phyloP scores from a whole-genome alignment of 495 filamentous ascomycete species.

The Amphirosellinia nigrospora region DNA sequence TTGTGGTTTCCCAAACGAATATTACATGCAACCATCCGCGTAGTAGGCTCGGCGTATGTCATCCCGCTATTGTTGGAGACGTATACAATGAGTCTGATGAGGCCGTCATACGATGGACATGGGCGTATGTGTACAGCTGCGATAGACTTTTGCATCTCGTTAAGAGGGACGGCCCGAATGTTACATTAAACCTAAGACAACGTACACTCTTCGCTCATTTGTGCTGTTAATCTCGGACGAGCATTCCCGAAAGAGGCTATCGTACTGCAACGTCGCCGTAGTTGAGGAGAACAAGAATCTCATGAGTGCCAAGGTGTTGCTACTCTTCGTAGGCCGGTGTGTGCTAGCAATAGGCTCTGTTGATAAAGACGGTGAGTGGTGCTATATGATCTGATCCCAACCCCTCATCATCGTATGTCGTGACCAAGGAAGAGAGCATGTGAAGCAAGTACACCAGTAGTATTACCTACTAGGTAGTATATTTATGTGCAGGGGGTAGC shows the following conservation, averaged over 20 bases:
- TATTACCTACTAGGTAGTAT: background rate
- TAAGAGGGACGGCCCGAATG: slow-evolving; percentile 9
- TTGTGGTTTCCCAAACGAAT: background rate
- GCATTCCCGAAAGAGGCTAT: background rate
- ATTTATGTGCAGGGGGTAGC: slow-evolving; percentile 10
- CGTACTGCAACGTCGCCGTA: background rate
- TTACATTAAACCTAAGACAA: background rate
- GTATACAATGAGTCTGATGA: background rate
- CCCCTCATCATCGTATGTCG: slow-evolving; percentile 10
- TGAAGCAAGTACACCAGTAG: background rate
- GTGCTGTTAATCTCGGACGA: background rate
- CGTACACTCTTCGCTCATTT: slow-evolving; percentile 2
- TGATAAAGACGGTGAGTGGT: slow-evolving; percentile 5
- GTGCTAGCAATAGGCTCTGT: background rate
- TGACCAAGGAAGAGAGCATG: slow-evolving; percentile 2
- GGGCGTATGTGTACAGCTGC: background rate
- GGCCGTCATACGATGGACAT: slow-evolving; percentile 18
- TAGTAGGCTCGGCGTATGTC: slow-evolving; percentile 1
- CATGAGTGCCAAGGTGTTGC: background rate
- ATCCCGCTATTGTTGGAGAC: background rate
- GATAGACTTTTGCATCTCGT: slow-evolving; percentile 5
- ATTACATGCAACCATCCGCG: background rate
- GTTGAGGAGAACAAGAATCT: background rate
- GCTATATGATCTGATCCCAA: slow-evolving; percentile 22
- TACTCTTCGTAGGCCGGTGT: background rate